These are phyloP conservation scores for Heliamphora pulchella DNA, from an alignment of 179 eudicot genomes.

Conservation along the genomic window DNA sequence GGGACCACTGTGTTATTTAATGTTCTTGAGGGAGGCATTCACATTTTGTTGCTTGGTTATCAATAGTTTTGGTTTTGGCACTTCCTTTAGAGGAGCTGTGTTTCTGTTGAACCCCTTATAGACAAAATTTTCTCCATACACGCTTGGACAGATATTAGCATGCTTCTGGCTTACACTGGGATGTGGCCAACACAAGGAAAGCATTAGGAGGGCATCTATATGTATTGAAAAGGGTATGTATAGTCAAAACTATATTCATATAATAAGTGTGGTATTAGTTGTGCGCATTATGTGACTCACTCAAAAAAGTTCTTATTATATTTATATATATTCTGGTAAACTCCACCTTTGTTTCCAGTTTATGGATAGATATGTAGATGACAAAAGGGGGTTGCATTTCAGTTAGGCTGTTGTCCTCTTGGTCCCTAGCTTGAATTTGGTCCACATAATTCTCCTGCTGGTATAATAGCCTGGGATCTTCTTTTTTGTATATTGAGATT, in stretches of 20 bases:
- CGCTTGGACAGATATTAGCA: neutral
- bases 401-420: constrained; percentile 2
- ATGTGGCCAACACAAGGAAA: neutral
- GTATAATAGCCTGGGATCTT: neutral
- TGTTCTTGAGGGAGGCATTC: neutral
- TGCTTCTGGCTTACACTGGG: neutral
- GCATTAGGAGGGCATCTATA: neutral
- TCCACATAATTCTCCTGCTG: neutral
- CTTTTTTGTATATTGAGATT: neutral
- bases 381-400: neutral
- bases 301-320: too few relatives aligned
- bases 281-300: neutral
- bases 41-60: neutral
- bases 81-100: neutral
- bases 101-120: neutral
- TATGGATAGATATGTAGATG: neutral
- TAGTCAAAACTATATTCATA: neutral
- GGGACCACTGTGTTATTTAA: neutral
- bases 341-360: too few relatives aligned
- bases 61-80: neutral
- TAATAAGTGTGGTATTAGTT: neutral
- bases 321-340: neutral
- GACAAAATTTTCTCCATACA: neutral
- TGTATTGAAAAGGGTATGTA: neutral
- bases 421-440: neutral